phyloP scores from a whole-genome alignment of 805 yeast species.

The Zygoascus tannicola region DNA sequence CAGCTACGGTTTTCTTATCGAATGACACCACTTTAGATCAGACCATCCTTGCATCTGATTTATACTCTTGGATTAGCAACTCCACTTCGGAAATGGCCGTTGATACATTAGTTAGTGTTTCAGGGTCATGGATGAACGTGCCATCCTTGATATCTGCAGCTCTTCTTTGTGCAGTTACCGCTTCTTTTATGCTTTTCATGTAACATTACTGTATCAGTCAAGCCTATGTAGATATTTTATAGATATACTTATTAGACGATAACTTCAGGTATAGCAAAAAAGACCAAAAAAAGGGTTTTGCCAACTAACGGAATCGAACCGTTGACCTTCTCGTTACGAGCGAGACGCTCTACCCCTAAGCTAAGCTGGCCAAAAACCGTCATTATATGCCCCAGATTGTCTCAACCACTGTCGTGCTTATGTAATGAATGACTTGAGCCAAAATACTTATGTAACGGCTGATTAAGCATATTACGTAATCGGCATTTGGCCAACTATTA shows the following conservation, averaged over 20 bases:
- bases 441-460: too few species aligned
- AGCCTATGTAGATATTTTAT: background rate
- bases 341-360: conserved; percentile 8
- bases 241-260: too few species aligned
- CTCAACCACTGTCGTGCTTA: too few species aligned
- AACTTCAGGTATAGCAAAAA: background rate
- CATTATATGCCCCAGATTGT: too few species aligned
- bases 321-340: conserved; percentile 7
- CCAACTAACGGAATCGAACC: conserved; percentile 7
- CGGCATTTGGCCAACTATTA: too few species aligned
- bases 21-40: conserved; percentile 10
- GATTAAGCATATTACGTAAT: too few species aligned
- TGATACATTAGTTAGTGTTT: background rate
- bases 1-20: conserved; percentile 14
- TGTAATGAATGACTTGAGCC: too few species aligned
- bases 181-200: background rate
- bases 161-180: background rate
- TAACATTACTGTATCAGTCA: background rate
- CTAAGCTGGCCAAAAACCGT: conserved; percentile 3
- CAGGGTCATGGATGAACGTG: background rate
- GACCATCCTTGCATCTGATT: conserved; percentile 6
- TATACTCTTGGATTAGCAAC: conserved; percentile 10
- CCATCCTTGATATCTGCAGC: background rate
- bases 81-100: background rate
- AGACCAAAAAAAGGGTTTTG: background rate